These are phyloP conservation scores for Rhynchosporium agropyri DNA, from an alignment of 2,329 filamentous ascomycete genomes.

Conservation along the genomic window DNA sequence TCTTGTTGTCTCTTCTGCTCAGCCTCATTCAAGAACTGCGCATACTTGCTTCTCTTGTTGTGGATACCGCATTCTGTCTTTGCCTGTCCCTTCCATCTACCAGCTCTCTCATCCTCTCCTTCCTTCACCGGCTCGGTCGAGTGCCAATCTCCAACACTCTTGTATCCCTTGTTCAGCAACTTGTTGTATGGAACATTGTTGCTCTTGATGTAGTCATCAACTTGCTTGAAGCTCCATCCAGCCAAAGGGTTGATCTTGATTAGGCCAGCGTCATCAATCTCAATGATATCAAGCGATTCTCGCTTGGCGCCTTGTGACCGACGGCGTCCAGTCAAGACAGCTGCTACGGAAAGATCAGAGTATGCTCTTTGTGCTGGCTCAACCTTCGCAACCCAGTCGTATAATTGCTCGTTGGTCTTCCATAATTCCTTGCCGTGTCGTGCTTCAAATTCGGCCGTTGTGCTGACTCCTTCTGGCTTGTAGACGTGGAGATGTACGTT, in stretches of 20 bases:
- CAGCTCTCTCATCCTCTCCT: conserved; percentile 92
- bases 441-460: conserved; percentile 74
- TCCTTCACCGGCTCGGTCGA: conserved; percentile 88
- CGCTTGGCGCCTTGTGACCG: conserved; percentile 92
- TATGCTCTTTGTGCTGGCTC: conserved; percentile 94
- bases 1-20: conserved; percentile 42
- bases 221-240: conserved; percentile 90
- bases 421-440: conserved; percentile 83
- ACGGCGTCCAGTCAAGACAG: conserved; percentile 88
- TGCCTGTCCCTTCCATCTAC: conserved; percentile 91
- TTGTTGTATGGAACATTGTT: conserved; percentile 92
- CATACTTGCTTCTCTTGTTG: conserved; percentile 94
- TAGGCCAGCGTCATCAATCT: conserved; percentile 83
- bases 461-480: conserved; percentile 78
- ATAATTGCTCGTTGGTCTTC: conserved; percentile 83
- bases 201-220: conserved; percentile 82
- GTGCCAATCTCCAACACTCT: conserved; percentile 98
- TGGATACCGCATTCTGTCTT: conserved; percentile 99
- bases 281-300: conserved; percentile 86
- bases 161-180: conserved; percentile 91
- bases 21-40: conserved; percentile 60
- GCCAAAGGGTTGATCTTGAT: conserved; percentile 98
- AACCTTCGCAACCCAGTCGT: conserved; percentile 97
- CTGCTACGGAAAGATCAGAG: conserved; percentile 80
- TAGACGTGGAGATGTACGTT: conserved; percentile 83